phyloP scores from a whole-genome alignment of 2,329 filamentous ascomycete genomes.

The Fusarium miscanthi region DNA sequence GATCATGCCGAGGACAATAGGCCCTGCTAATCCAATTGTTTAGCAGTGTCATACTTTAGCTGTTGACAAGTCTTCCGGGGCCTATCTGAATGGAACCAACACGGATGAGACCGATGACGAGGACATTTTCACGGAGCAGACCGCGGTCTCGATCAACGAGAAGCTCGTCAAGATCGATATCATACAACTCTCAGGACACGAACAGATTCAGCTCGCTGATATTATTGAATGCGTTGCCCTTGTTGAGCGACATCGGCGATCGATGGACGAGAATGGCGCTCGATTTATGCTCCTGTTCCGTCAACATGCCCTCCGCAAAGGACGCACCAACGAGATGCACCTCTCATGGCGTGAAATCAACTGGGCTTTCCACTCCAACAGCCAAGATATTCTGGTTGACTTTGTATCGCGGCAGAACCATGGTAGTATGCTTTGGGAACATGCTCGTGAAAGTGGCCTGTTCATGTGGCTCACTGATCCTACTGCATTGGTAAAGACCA shows the following conservation, averaged over 20 bases:
- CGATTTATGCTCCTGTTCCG: slow-evolving; percentile 90
- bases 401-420: slow-evolving; percentile 84
- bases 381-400: slow-evolving; percentile 90
- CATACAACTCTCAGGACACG: slow-evolving; percentile 82
- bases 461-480: slow-evolving; percentile 94
- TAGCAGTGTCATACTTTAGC: slow-evolving; percentile 34
- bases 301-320: slow-evolving; percentile 78
- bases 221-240: slow-evolving; percentile 86
- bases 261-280: slow-evolving; percentile 89
- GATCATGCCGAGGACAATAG: neutral
- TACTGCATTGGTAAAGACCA: slow-evolving; percentile 71
- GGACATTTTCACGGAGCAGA: slow-evolving; percentile 75
- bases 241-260: slow-evolving; percentile 87
- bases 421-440: slow-evolving; percentile 82
- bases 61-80: slow-evolving; percentile 48
- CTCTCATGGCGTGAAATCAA: slow-evolving; percentile 84
- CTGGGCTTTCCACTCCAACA: slow-evolving; percentile 85
- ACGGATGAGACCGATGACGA: slow-evolving; percentile 64
- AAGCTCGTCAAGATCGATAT: slow-evolving; percentile 80
- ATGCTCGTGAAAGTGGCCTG: slow-evolving; percentile 86
- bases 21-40: slow-evolving; percentile 9
- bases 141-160: slow-evolving; percentile 77
- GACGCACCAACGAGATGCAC: slow-evolving; percentile 70
- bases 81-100: slow-evolving; percentile 52
- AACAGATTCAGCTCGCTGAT: slow-evolving; percentile 86